A percentile compares a stretch with the other conserved stretches of the same genome.
phyloP scores from a whole-genome alignment of 768 basidiomycete genomes.

The Mycena kentingensis region DNA sequence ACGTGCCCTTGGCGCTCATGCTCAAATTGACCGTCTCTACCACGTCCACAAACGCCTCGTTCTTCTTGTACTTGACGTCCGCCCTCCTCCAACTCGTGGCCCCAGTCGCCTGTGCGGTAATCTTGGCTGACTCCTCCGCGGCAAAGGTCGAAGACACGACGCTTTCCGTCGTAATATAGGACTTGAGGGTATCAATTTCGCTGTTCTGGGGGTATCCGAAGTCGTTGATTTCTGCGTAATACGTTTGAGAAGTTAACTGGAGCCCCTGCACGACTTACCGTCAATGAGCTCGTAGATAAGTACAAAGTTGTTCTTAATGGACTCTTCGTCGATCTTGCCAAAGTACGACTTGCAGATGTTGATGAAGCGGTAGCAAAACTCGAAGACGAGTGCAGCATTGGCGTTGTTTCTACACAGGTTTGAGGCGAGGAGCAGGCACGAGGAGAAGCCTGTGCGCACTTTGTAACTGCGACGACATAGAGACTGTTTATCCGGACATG shows the following conservation, averaged over 20 bases:
- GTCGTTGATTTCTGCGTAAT: constrained; percentile 81
- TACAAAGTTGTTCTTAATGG: constrained; percentile 99
- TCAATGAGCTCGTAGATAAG: constrained; percentile 98
- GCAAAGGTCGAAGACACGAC: constrained; percentile 85
- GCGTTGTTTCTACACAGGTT: constrained; percentile 76
- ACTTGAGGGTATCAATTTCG: constrained; percentile 95
- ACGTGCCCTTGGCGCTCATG: constrained; percentile 93
- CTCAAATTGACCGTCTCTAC: constrained; percentile 95
- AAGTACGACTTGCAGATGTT: constrained; percentile 95
- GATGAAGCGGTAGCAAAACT: constrained; percentile 96
- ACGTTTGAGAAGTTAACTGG: not conserved
- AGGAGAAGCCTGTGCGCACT: constrained; percentile 51
- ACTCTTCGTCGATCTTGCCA: constrained; percentile 97
- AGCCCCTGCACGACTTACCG: constrained; percentile 54
- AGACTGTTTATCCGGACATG: constrained; percentile 95
- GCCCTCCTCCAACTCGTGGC: constrained; percentile 93
- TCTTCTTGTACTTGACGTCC: constrained; percentile 99
- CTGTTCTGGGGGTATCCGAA: constrained; percentile 99
- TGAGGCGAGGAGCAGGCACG: constrained; percentile 1
- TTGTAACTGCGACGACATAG: constrained; percentile 94
- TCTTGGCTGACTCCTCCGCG: constrained; percentile 96
- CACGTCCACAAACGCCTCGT: constrained; percentile 99
- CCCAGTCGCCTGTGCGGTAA: constrained; percentile 96
- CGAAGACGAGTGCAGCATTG: constrained; percentile 96
- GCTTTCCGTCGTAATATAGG: constrained; percentile 97